A percentile compares a stretch with the other conserved stretches of the same genome.
Evolutionary conservation across 257 asterid species (phyloP).

Genomic region (Rehmannia glutinosa): DNA sequence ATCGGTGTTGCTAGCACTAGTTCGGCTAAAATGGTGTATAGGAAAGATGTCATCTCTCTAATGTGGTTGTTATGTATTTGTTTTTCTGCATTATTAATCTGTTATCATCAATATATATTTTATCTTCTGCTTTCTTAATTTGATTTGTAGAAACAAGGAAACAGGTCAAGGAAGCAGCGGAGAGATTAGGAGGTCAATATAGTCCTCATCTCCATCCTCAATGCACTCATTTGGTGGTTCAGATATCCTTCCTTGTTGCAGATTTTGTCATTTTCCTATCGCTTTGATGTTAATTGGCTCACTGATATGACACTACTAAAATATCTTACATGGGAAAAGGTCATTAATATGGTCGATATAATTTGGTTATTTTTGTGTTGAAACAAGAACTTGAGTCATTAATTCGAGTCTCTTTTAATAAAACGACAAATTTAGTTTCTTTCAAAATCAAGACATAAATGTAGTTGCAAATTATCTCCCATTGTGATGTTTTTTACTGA

Average conservation of each 20-base stretch:
- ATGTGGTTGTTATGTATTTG: not conserved
- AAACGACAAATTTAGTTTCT: not conserved
- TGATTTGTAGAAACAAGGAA: constrained; percentile 73
- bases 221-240: constrained; percentile 98
- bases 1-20: constrained; percentile 9
- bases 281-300: constrained; percentile 10
- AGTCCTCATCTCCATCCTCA: constrained; percentile 92
- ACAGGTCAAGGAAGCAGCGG: constrained; percentile 96
- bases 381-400: not conserved
- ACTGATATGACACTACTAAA: not conserved
- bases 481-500: not conserved
- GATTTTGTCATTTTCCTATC: not conserved
- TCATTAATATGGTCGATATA: not conserved
- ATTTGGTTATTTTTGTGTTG: not conserved
- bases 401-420: not conserved
- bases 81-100: not conserved
- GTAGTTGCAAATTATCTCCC: not conserved
- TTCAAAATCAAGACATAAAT: not conserved
- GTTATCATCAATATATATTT: not conserved
- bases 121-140: constrained; percentile 11
- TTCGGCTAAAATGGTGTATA: not conserved
- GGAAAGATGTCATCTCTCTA: not conserved
- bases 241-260: constrained; percentile 66
- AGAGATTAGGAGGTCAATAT: constrained; percentile 89
- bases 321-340: not conserved